phyloP scores from a whole-genome alignment of 495 filamentous ascomycete genomes.

The Hypoxylon fragiforme region DNA sequence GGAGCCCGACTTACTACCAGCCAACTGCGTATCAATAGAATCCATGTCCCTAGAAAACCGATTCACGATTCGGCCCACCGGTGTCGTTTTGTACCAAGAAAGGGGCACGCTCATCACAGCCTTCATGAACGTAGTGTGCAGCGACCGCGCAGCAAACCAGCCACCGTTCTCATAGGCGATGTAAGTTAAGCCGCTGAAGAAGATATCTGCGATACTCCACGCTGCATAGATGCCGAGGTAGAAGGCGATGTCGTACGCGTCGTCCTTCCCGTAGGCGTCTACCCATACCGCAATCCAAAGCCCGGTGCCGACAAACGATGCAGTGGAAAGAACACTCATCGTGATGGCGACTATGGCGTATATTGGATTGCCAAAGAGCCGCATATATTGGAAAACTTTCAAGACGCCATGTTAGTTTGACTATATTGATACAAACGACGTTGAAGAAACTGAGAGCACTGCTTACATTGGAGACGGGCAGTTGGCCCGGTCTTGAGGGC shows the following conservation, averaged over 20 bases:
- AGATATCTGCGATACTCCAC: slow-evolving; percentile 38
- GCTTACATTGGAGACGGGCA: slow-evolving; percentile 41
- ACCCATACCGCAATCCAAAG: slow-evolving; percentile 57
- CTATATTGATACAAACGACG: neutral
- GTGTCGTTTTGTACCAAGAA: slow-evolving; percentile 58
- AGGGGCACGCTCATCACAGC: slow-evolving; percentile 55
- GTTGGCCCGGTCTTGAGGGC: slow-evolving; percentile 39
- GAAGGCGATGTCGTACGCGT: slow-evolving; percentile 38
- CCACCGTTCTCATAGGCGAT: slow-evolving; percentile 43
- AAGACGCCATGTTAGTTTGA: slow-evolving; percentile 9
- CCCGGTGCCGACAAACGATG: slow-evolving; percentile 36
- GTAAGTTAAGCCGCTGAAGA: slow-evolving; percentile 38
- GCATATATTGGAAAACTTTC: slow-evolving; percentile 45
- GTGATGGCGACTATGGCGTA: slow-evolving; percentile 38
- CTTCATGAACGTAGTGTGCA: slow-evolving; percentile 50
- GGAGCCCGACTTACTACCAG: slow-evolving; percentile 34
- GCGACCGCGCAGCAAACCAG: slow-evolving; percentile 50
- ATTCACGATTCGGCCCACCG: slow-evolving; percentile 60
- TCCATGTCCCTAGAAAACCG: slow-evolving; percentile 58
- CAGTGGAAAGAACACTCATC: slow-evolving; percentile 36
- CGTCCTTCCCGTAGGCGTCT: slow-evolving; percentile 48
- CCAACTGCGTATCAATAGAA: slow-evolving; percentile 43
- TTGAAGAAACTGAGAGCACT: neutral
- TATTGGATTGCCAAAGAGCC: slow-evolving; percentile 39
- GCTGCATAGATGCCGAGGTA: slow-evolving; percentile 44